phyloP scores from a whole-genome alignment of 208 protist genomes.

The Herpetomonas muscarum region DNA sequence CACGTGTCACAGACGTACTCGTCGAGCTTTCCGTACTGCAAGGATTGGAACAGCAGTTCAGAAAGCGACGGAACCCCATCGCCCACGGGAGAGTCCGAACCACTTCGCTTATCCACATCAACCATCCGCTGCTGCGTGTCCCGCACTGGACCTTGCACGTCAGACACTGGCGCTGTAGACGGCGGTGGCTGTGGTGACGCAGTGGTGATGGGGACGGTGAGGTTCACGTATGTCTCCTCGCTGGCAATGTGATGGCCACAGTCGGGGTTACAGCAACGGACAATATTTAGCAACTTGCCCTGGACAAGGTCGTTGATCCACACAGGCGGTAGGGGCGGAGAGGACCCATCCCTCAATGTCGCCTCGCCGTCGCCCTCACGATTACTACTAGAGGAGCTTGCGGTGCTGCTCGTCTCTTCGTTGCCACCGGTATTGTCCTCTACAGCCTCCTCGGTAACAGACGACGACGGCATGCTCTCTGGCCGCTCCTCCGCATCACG shows the following conservation, averaged over 20 bases:
- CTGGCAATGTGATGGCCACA: constrained; percentile 77
- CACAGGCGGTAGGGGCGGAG: constrained; percentile 15
- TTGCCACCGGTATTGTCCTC: neutral
- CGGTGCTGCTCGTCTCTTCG: neutral
- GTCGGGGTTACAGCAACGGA: constrained; percentile 48
- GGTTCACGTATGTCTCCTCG: constrained; percentile 63
- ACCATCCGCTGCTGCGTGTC: too few relatives aligned
- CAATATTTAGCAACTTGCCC: constrained; percentile 73
- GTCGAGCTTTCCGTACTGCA: constrained; percentile 44
- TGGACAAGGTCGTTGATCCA: constrained; percentile 70
- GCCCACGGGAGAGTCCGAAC: too few relatives aligned
- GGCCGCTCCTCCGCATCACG: too few relatives aligned
- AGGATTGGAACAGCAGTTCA: constrained; percentile 27
- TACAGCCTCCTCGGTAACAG: neutral
- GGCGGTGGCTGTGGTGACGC: constrained; percentile 8
- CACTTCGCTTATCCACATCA: too few relatives aligned
- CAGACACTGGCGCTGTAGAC: constrained; percentile 9
- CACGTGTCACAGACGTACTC: constrained; percentile 72
- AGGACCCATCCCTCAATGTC: constrained; percentile 5
- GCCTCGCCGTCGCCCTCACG: neutral
- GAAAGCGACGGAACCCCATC: neutral
- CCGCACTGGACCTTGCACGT: neutral
- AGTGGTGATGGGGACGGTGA: constrained; percentile 26
- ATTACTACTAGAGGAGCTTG: neutral
- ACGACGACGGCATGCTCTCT: too few relatives aligned